Base-by-base conservation (phyloP, 2,329 filamentous ascomycete genomes). In the Bretziella fagacearum region DNA sequence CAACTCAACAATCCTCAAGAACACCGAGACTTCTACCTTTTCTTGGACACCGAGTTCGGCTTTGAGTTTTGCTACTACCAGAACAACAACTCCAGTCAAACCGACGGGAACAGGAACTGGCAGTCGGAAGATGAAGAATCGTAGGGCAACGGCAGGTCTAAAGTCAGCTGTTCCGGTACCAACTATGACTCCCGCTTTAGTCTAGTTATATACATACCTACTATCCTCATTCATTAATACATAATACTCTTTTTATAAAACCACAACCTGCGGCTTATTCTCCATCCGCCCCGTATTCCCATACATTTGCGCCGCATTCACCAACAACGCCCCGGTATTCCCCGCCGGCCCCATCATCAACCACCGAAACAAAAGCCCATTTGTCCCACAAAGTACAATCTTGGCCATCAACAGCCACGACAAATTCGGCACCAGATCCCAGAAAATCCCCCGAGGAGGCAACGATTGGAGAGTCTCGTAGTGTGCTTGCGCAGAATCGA, bases 401-500 rank as follows among this genome's bases (percentile, higher is more conserved):
- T 58, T 58, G 4, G 62, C 52, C n/a, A 66, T 63, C 42, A 71
- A 65, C 11, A 65, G 29, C 70, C 71, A 74, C 1, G 59, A 57
- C 1, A 55, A 50, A 49, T 65, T 65, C 4, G 70, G 69, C 32
- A 64, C 41, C 18, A 71, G 53, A 51, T 73, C 68, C 44, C 59
- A 56, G n/a, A 73, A 50, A 0, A 60, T 59, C 0, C 68, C 68
- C 2, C 62, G 62, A 3, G 57, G 59, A 17, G 62, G 62, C 8
- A 62, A 62, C 1, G 64, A 62, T 57, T 73, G 62, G 20, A 84
- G 67, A n/a, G 67, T 65, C 62, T 89, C 84, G 62, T 84, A 86
- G 1, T 72, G 71, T 26, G 64, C 64, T 60, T 93, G 84, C 51
- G 75, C 73, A 22, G 77, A 71, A 59, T 91, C 84, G 69, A 82